Conservation (phyloP, 2,329 filamentous ascomycete species). For the Aspergillus fumigatus region DNA sequence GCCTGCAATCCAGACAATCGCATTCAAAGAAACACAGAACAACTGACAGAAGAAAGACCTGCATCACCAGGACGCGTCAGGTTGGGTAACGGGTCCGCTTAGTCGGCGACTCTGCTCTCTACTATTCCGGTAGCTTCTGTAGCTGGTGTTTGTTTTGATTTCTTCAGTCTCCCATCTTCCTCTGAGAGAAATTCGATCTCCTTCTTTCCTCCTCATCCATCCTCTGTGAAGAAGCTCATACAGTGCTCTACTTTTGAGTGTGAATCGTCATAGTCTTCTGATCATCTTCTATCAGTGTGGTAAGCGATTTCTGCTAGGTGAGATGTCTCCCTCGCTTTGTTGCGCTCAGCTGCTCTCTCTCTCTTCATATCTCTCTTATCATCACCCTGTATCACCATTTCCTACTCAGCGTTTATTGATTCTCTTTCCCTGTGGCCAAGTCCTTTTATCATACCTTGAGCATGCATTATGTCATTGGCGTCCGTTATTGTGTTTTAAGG, state of each 20-base stretch:
- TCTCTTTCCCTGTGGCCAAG: not conserved
- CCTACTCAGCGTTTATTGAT: not conserved
- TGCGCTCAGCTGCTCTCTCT: not conserved
- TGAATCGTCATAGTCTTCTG: not conserved
- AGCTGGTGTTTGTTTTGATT: not conserved
- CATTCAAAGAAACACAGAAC: not conserved
- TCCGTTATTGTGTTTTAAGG: not conserved
- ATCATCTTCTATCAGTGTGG: not conserved
- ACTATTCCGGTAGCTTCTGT: not conserved
- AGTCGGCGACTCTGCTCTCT: not conserved
- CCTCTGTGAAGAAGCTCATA: not conserved
- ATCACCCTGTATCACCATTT: not conserved
- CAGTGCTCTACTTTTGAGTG: not conserved
- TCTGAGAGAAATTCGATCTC: not conserved
- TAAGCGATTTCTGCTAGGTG: not conserved
- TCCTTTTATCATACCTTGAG: not conserved
- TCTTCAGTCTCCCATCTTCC: not conserved
- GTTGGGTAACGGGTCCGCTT: not conserved
- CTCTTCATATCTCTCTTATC: constrained; percentile 1
- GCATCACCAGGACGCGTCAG: not conserved
- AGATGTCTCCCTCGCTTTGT: not conserved
- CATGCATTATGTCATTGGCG: not conserved
- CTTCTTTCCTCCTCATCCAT: not conserved
- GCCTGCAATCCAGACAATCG: not conserved
- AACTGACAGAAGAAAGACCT: not conserved